Evolutionary conservation across 2,329 filamentous ascomycete species (phyloP).

Genomic region (Helminthosporium solani): DNA sequence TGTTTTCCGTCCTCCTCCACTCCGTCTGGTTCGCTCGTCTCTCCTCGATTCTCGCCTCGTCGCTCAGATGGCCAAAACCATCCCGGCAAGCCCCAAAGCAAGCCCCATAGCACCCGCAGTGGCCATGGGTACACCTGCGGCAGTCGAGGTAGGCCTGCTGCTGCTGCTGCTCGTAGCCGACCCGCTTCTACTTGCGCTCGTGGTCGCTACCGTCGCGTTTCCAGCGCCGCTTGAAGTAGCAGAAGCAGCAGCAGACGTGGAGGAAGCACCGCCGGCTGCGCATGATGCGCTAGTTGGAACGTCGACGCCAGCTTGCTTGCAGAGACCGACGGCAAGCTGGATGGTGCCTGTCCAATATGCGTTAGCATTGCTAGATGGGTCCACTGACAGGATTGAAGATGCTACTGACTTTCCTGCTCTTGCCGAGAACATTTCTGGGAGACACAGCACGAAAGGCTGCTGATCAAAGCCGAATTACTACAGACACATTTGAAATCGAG

Average conservation of each 20-base stretch:
- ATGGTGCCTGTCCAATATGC: slow-evolving; percentile 39
- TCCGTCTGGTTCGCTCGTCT: background rate
- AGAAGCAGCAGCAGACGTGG: slow-evolving; percentile 18
- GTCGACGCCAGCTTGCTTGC: slow-evolving; percentile 40
- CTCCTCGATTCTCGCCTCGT: background rate
- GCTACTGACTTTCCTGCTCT: slow-evolving; percentile 37
- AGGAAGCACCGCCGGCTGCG: no score
- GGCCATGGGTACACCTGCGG: slow-evolving; percentile 23
- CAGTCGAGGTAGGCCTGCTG: slow-evolving; percentile 19
- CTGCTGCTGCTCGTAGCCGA: background rate
- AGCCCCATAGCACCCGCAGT: slow-evolving; percentile 27
- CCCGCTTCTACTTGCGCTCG: slow-evolving; percentile 1
- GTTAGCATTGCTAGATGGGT: slow-evolving; percentile 2
- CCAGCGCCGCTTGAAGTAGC: slow-evolving; percentile 8
- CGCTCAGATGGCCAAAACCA: slow-evolving; percentile 29
- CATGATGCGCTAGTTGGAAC: slow-evolving; percentile 44
- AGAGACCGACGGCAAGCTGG: slow-evolving; percentile 45
- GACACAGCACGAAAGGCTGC: slow-evolving; percentile 46
- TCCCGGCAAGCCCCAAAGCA: slow-evolving; percentile 27
- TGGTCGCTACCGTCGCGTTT: slow-evolving; percentile 3
- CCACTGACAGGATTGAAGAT: background rate
- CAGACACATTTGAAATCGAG: slow-evolving; percentile 48
- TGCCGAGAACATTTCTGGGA: slow-evolving; percentile 31
- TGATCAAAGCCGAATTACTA: slow-evolving; percentile 38
- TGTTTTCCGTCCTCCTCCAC: no score